A percentile compares a stretch with the other conserved stretches of the same genome.
Evolutionary conservation across 2,329 filamentous ascomycete genomes (phyloP).

Genomic region (Colletotrichum eremochloae): DNA sequence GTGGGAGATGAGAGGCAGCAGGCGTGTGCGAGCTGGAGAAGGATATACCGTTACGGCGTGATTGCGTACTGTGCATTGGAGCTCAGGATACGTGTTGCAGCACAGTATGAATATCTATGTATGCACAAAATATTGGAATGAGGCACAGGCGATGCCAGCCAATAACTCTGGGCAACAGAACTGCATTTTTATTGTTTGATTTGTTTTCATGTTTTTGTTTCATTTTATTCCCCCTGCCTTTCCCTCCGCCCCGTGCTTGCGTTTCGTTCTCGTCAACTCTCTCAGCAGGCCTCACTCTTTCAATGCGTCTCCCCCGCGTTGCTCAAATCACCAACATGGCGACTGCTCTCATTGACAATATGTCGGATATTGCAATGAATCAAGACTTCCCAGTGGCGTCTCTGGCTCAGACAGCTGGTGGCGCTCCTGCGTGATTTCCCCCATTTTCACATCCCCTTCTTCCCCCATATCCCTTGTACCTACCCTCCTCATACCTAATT

Average conservation of each 20-base stretch:
- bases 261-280: too few relatives aligned
- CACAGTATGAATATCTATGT: conserved; percentile 15
- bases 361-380: neutral
- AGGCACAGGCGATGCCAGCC: neutral
- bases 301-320: too few relatives aligned
- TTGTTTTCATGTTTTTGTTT: neutral
- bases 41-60: neutral
- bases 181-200: neutral
- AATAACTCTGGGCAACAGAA: conserved; percentile 1
- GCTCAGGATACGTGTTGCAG: rapidly evolving
- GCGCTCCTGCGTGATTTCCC: neutral
- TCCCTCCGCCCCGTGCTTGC: neutral
- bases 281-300: neutral
- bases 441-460: neutral
- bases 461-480: neutral
- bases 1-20: conserved; percentile 18
- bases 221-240: too few relatives aligned
- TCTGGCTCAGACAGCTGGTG: neutral
- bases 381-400: neutral
- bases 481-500: too few relatives aligned
- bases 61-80: neutral
- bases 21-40: conserved; percentile 16
- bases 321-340: neutral
- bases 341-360: neutral
- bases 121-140: neutral